phyloP scores from a whole-genome alignment of 176 grass and related monocot genomes.

The Puccinellia tenuiflora region DNA sequence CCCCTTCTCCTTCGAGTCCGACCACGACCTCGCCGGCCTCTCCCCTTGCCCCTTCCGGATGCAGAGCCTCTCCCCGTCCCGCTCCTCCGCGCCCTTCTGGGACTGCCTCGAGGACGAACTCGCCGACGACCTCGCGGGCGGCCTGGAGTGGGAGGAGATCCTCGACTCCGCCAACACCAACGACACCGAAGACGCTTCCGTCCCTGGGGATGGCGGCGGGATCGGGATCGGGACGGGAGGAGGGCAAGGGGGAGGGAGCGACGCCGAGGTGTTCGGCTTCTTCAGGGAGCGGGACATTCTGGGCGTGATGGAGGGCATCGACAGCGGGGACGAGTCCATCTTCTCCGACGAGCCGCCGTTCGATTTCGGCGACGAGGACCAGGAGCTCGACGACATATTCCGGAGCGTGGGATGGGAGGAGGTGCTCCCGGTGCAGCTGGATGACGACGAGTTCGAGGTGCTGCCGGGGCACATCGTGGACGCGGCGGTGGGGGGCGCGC shows the following conservation, averaged over 20 bases:
- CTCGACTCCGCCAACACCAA: not conserved
- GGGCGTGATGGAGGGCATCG: constrained; percentile 42
- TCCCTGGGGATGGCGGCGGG: not conserved
- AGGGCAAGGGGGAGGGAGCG: not conserved
- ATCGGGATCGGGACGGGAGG: not conserved
- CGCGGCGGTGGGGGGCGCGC: constrained; percentile 25
- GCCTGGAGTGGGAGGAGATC: constrained; percentile 69
- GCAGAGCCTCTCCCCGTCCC: constrained; percentile 1
- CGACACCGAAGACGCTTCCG: not conserved
- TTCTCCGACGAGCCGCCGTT: constrained; percentile 45
- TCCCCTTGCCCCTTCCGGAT: not conserved
- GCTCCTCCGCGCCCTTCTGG: constrained; percentile 34
- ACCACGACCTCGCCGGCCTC: constrained; percentile 13
- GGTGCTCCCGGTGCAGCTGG: constrained; percentile 17
- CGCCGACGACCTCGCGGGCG: not conserved
- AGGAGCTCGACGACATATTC: constrained; percentile 37
- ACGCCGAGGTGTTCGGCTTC: constrained; percentile 25
- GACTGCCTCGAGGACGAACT: constrained; percentile 47
- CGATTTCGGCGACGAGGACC: constrained; percentile 27
- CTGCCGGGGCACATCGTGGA: constrained; percentile 42
- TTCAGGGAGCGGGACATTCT: constrained; percentile 53
- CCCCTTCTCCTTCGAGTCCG: constrained; percentile 33
- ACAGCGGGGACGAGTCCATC: constrained; percentile 37
- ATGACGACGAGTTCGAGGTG: constrained; percentile 46
- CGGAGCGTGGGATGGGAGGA: constrained; percentile 49